Base-by-base conservation (phyloP, 2,329 filamentous ascomycete species). In the Colletotrichum scovillei region DNA sequence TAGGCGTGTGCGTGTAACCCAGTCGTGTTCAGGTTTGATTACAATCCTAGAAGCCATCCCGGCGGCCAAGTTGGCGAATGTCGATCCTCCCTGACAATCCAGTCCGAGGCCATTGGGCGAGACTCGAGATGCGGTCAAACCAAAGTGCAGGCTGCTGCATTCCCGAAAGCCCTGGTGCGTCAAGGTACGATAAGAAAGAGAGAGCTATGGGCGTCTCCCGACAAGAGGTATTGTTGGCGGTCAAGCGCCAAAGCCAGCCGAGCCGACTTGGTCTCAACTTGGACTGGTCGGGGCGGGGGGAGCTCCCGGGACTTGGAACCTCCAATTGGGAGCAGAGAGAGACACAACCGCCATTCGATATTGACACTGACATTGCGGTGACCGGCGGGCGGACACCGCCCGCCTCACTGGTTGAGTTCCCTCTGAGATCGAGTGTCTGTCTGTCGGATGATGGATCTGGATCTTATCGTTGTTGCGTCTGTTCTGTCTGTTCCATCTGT, bases 271-370 rank as follows among this genome's bases (percentile, higher is more conserved):
- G 56, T 71, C 71, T 71, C 71, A 73, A 71, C 71, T 73, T 71
- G 71, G 71, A 71, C 71, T 71, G 71, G 71, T 71, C 71, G 67
- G 62, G 71, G 71, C 67, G 71, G 67, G 66, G 60, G 65, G 68
- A 42, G 55, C 19, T 38, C 67, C 30, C 66, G 68, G 63, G 49
- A 70, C 14, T 42, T 19, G 38, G 38, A 42, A 42, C 38, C 11
- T 35, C 32, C 32, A 35, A 12, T 42, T 42, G 38, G 16, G 38
- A 42, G 14, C 16, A 7, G 38, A 42, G 22, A 42, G 28, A 58
- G 62, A n/a, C 35, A 26, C 26, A 22, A 22, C 52, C 49, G 63
- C 53, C 53, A 26, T 56, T 56, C 53, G 22, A 28, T 55, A 28
- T 16, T 49, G 38, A 49, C 58, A 69, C 46, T 58, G 42, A 69